Evolutionary conservation across 371 early-diverging fungal species (phyloP).

Genomic region (Sporodiniella umbellata): DNA sequence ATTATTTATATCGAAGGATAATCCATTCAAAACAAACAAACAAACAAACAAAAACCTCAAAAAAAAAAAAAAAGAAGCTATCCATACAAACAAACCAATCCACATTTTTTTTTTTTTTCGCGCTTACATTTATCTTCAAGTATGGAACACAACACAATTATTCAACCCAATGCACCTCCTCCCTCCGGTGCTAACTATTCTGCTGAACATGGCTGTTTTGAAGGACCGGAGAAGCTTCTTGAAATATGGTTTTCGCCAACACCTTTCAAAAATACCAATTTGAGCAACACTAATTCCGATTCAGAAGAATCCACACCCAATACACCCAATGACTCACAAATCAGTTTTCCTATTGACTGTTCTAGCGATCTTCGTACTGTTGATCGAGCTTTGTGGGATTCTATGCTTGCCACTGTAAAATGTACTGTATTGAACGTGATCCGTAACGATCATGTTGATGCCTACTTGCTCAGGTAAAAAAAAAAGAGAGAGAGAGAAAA

Average conservation of each 20-base stretch:
- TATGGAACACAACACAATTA: constrained; percentile 13
- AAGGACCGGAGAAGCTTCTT: constrained; percentile 96
- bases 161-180: constrained; percentile 29
- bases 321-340: constrained; percentile 20
- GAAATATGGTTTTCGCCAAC: constrained; percentile 88
- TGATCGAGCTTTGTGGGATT: constrained; percentile 76
- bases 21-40: constrained; percentile 3
- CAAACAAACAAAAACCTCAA: constrained; percentile 1
- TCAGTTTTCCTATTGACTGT: constrained; percentile 23
- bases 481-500: constrained; percentile 1
- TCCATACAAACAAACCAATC: neutral
- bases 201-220: constrained; percentile 58
- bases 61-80: constrained; percentile 1
- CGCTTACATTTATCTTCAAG: neutral
- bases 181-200: constrained; percentile 39
- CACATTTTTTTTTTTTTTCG: neutral
- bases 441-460: constrained; percentile 75
- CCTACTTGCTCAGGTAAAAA: constrained; percentile 81
- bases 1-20: constrained; percentile 8
- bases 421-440: constrained; percentile 87
- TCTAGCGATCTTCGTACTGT: constrained; percentile 73
- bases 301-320: constrained; percentile 29
- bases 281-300: constrained; percentile 26
- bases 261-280: constrained; percentile 16
- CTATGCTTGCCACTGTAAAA: constrained; percentile 88